Evolutionary conservation across 371 early-diverging fungal species (phyloP), one percentile per base, ranked within the genome.

Genomic region (Saksenaea oblongispora): DNA sequence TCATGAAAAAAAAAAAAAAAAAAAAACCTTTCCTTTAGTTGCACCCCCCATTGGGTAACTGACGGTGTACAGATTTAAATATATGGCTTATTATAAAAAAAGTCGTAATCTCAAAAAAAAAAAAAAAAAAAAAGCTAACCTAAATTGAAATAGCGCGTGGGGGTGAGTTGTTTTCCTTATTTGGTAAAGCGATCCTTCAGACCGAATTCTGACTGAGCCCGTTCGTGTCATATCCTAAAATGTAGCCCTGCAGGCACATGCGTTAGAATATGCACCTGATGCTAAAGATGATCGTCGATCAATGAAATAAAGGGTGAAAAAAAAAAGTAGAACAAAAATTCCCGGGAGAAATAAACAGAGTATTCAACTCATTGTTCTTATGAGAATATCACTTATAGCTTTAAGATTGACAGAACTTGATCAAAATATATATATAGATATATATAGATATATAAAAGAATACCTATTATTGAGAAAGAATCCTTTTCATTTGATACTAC

Each of bases 271-370:
- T 36, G 36, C 36, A 36, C 13, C 13, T 36, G 36, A 36, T 36
- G 39, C 39, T 39, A 39, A 39, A 39, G 39, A 39, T 39, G 39
- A 39, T 39, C 39, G 39, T 11, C 39, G 39, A 39, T 39, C 39
- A 39, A 39, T 39, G 51, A 41, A 28, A 64, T 13, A 34, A 60
- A 59, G 66, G 28, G 34, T 54, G 34, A 39, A 37, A 44, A 22
- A 51, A 44, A 64, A 34, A 35, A 47, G 34, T 3, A 54, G 28
- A 44, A 39, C 31, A 22, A 63, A 57, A 35, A 47, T 51, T 31
- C 51, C 27, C 13, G 27, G 37, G n/a, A n/a, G n/a, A n/a, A n/a
- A n/a, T n/a, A n/a, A n/a, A n/a, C n/a, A n/a, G n/a, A n/a, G n/a
- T n/a, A n/a, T n/a, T n/a, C n/a, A n/a, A n/a, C n/a, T n/a, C n/a